Conservation (phyloP, 2,329 filamentous ascomycete species). For the Aspergillus latus region DNA sequence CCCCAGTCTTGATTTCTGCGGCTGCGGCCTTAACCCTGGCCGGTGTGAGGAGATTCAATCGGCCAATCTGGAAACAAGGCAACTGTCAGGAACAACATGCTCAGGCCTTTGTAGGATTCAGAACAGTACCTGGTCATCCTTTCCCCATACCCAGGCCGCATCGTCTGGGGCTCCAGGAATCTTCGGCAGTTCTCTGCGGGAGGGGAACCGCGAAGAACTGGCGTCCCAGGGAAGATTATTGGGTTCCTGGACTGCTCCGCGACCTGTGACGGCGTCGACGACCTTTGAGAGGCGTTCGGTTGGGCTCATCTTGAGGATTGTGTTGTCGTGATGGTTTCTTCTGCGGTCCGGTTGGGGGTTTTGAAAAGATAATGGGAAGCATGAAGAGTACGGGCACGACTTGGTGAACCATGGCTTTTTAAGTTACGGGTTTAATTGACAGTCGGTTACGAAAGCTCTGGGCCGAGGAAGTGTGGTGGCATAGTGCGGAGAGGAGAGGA, state of each 20-base stretch:
- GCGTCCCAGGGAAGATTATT: slow-evolving; percentile 54
- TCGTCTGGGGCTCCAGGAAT: slow-evolving; percentile 54
- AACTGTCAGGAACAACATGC: neutral
- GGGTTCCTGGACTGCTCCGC: slow-evolving; percentile 26
- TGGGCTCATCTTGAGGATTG: neutral
- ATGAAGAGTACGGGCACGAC: neutral
- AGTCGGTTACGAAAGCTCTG: neutral
- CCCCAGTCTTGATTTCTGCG: slow-evolving; percentile 56
- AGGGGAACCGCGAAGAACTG: slow-evolving; percentile 53
- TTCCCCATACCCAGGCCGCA: slow-evolving; percentile 62
- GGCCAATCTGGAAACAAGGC: slow-evolving; percentile 30
- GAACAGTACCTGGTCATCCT: slow-evolving; percentile 50
- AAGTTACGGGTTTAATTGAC: neutral
- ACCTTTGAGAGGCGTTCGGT: neutral
- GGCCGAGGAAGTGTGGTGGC: neutral
- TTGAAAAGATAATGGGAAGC: neutral
- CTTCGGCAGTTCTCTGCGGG: slow-evolving; percentile 52
- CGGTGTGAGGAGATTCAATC: slow-evolving; percentile 59
- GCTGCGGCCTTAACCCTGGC: slow-evolving; percentile 54
- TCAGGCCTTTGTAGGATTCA: neutral
- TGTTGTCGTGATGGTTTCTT: neutral
- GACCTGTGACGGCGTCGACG: slow-evolving; percentile 5
- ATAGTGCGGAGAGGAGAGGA: neutral
- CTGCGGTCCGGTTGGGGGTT: neutral
- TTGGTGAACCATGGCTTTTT: neutral